Conservation (phyloP, 2,329 filamentous ascomycete genomes). For the Nemania serpens region DNA sequence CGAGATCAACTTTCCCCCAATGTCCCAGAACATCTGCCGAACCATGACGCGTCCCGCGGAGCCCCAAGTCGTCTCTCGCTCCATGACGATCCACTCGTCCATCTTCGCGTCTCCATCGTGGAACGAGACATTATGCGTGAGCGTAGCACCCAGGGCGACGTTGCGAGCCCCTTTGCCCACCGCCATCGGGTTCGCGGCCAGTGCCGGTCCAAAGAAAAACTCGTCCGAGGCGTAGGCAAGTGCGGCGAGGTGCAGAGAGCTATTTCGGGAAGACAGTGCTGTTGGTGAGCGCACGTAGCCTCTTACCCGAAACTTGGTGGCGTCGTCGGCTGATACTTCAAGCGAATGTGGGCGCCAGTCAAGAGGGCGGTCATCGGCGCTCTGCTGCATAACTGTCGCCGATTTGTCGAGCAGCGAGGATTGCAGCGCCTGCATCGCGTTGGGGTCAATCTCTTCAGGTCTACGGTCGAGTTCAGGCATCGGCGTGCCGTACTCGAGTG, state of each 20-base stretch:
- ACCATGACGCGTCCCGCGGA: conserved; percentile 18
- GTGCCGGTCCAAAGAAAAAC: conserved; percentile 13
- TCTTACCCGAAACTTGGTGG: neutral
- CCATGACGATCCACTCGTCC: conserved; percentile 22
- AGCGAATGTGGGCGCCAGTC: conserved; percentile 18
- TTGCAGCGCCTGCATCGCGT: neutral
- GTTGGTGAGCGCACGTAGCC: conserved; percentile 12
- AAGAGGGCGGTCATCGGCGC: conserved; percentile 6
- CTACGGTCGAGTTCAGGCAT: neutral
- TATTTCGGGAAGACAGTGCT: conserved; percentile 1
- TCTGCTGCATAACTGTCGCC: conserved; percentile 1
- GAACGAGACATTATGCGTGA: conserved; percentile 27
- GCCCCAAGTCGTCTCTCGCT: conserved; percentile 26
- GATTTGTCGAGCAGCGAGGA: neutral
- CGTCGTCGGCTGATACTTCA: neutral
- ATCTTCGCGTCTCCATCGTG: conserved; percentile 15
- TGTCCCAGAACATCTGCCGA: conserved; percentile 14
- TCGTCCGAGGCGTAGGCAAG: conserved; percentile 27
- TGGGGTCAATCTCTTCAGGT: conserved; percentile 6
- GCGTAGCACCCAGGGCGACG: conserved; percentile 21
- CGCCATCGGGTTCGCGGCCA: conserved; percentile 7
- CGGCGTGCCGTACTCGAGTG: conserved; percentile 1
- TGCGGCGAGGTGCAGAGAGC: conserved; percentile 16
- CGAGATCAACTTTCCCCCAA: conserved; percentile 14
- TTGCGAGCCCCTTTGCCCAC: conserved; percentile 16